Evolutionary conservation across 2,329 filamentous ascomycete genomes (phyloP).

Genomic region (Lasiodiplodia gonubiensis): DNA sequence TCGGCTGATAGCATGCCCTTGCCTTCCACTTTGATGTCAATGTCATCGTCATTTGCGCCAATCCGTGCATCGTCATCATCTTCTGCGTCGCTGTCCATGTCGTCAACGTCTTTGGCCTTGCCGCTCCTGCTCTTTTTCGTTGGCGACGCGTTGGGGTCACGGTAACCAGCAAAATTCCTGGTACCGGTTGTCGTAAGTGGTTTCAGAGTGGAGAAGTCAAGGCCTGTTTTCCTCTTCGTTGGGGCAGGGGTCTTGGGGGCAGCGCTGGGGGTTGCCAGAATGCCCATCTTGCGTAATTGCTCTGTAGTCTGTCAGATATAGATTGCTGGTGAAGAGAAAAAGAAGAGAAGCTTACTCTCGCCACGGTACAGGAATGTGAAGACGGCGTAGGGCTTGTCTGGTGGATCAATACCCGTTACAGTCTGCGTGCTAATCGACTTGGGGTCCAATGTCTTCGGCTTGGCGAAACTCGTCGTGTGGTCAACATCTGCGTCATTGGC

Average conservation of each 20-base stretch:
- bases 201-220: conserved; percentile 83
- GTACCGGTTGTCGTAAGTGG: conserved; percentile 86
- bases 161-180: conserved; percentile 87
- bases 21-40: conserved; percentile 65
- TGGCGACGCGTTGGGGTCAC: conserved; percentile 67
- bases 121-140: conserved; percentile 57
- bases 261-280: conserved; percentile 72
- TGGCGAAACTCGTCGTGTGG: conserved; percentile 96
- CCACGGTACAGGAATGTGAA: conserved; percentile 99
- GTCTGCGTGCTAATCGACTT: conserved; percentile 99
- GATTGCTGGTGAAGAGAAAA: not conserved
- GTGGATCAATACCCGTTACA: conserved; percentile 96
- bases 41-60: conserved; percentile 62
- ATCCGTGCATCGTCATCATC: conserved; percentile 67
- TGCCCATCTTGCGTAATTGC: conserved; percentile 96
- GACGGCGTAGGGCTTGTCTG: conserved; percentile 92
- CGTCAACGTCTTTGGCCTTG: conserved; percentile 60
- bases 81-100: conserved; percentile 79
- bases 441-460: conserved; percentile 92
- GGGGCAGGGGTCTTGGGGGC: conserved; percentile 65
- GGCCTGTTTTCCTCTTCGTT: conserved; percentile 80
- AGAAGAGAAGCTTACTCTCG: conserved; percentile 70
- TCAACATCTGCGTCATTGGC: conserved; percentile 81
- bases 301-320: conserved; percentile 57
- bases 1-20: conserved; percentile 66